Conservation (phyloP, 495 filamentous ascomycete genomes). For the Durotheca rogersii region DNA sequence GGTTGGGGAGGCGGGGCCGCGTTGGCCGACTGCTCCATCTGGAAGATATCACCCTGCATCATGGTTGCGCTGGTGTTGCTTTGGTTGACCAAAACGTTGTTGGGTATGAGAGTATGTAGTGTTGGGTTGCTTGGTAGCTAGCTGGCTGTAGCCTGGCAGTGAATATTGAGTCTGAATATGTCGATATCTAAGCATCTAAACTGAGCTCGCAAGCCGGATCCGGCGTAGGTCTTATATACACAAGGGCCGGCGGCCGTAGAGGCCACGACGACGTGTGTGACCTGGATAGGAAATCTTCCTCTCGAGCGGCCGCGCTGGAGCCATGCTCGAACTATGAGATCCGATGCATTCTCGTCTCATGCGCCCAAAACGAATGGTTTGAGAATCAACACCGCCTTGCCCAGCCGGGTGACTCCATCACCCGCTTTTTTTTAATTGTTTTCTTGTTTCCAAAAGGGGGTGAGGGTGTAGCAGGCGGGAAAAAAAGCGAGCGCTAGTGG, state of each 20-base stretch:
- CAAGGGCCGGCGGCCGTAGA: too few relatives aligned
- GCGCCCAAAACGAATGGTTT: conserved; percentile 11
- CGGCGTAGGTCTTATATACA: too few relatives aligned
- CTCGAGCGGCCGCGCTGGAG: conserved; percentile 9
- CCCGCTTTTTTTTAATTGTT: too few relatives aligned
- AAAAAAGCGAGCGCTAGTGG: conserved; percentile 23
- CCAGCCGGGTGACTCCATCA: conserved; percentile 16
- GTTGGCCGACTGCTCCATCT: conserved; percentile 28
- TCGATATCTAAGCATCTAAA: too few relatives aligned
- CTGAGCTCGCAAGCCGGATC: too few relatives aligned
- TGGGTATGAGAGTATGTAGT: conserved; percentile 4
- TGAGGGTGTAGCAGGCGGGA: conserved; percentile 4
- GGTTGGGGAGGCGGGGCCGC: conserved; percentile 13
- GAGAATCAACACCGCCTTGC: background rate
- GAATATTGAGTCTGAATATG: too few relatives aligned
- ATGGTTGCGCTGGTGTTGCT: conserved; percentile 3
- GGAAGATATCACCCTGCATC: conserved; percentile 38
- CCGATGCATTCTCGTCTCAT: conserved; percentile 33
- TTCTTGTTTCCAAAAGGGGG: too few relatives aligned
- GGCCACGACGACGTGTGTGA: conserved; percentile 5
- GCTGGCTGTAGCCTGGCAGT: too few relatives aligned
- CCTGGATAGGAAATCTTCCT: background rate
- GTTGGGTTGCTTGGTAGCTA: conserved; percentile 4
- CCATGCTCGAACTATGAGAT: conserved; percentile 28
- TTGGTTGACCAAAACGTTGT: too few relatives aligned